These are phyloP conservation scores for Phytophthora melonis DNA, from an alignment of 352 stramenopile species.

Conservation along the genomic window DNA sequence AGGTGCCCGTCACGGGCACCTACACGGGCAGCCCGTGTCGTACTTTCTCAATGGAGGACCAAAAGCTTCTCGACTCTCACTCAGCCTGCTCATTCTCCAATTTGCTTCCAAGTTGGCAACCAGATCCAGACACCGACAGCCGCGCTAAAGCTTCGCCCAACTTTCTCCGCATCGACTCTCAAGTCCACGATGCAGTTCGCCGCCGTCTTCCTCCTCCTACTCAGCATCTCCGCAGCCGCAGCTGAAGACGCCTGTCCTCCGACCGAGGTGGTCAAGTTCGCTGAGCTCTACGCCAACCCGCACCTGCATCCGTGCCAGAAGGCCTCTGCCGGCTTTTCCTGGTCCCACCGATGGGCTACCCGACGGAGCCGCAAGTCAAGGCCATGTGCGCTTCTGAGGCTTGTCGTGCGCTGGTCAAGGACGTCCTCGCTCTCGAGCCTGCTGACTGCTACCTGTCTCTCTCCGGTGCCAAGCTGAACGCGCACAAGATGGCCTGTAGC, in stretches of 20 bases:
- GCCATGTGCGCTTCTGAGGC: slow-evolving; percentile 35
- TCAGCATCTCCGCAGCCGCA: slow-evolving; percentile 15
- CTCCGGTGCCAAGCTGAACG: slow-evolving; percentile 31
- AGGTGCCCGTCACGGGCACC: too few species aligned
- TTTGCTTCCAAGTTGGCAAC: slow-evolving; percentile 34
- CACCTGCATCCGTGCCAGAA: slow-evolving; percentile 42
- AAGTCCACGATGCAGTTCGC: slow-evolving; percentile 27
- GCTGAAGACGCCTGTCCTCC: slow-evolving; percentile 36
- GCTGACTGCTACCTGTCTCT: slow-evolving; percentile 37
- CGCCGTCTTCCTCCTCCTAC: slow-evolving; percentile 27
- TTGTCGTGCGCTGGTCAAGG: slow-evolving; percentile 28
- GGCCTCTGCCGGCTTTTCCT: slow-evolving; percentile 33
- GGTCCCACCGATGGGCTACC: slow-evolving; percentile 24
- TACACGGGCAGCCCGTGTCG: too few species aligned
- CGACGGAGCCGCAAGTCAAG: slow-evolving; percentile 35
- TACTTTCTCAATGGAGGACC: slow-evolving; percentile 13
- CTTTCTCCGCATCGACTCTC: neutral
- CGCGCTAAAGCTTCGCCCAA: neutral
- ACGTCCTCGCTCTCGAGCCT: slow-evolving; percentile 31
- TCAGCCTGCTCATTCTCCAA: slow-evolving; percentile 35
- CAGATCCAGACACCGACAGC: slow-evolving; percentile 14
- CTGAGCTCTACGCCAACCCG: slow-evolving; percentile 39
- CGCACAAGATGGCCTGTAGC: slow-evolving; percentile 23
- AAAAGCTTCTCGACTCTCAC: slow-evolving; percentile 3
- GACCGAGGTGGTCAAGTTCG: slow-evolving; percentile 35